Evolutionary conservation across 2,329 filamentous ascomycete genomes (phyloP), one percentile per base, ranked within the genome.

Genomic region (Pyrenophora tritici-repentis): DNA sequence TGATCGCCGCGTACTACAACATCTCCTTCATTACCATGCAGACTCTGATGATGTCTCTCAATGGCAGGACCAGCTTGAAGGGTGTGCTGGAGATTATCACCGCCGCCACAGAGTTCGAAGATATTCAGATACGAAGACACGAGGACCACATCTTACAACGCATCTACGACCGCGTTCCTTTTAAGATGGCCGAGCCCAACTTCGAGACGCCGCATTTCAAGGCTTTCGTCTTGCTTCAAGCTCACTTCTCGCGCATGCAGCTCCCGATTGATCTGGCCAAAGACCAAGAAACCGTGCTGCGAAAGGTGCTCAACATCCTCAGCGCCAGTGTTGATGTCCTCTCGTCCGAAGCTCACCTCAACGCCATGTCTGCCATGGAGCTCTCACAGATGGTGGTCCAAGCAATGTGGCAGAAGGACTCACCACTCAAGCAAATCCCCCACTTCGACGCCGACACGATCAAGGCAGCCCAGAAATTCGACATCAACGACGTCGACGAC

Each of bases 21-120:
- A 96, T 99, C 68, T 97, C 93, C 5, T 97, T 97, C 77, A 90
- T 96, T 73, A 99, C 94, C 2, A 99, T 99, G 92, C 93, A 99
- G 77, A 99, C 94, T 0, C 93, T 99, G 81, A 80, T 99, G 43
- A 81, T 99, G 48, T 99, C 94, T 12, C 82, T 99, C 39, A 92
- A 86, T 47, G 86, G 86, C 35, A 88, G 88, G 62, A 97, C 92
- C 3, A 97, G 96, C 79, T 85, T 99, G 59, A 99, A 99, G 82
- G 91, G 91, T 39, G 92, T 99, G 36, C 81, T 99, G 47, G 94
- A 99, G 75, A 97, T 99, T 65, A 87, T 97, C 54, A 97, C 94
- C 1, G 96, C 94, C 1, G 95, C 95, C 4, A 95, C 91, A 1
- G 94, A 99, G 71, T 99, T 97, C 55, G 95, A 99, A 74, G 84